A percentile compares a stretch with the other conserved stretches of the same genome.
Evolutionary conservation across 2,329 filamentous ascomycete genomes (phyloP).

Genomic region (Dactylellina parvicollis): DNA sequence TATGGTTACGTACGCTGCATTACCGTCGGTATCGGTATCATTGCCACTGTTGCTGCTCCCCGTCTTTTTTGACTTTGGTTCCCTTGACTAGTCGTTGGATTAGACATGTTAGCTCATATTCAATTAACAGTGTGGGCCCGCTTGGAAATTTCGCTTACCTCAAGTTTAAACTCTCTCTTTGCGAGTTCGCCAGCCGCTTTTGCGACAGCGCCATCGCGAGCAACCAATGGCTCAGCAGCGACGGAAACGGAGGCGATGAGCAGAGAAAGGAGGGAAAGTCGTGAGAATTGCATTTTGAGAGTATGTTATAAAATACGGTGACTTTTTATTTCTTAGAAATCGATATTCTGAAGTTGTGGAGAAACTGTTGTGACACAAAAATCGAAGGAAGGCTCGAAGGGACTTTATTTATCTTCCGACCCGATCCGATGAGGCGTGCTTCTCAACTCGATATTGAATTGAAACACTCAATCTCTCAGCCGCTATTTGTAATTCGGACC

Average conservation of each 20-base stretch:
- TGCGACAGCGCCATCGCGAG: slow-evolving; percentile 12
- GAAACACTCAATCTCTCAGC: not conserved
- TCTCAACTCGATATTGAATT: not conserved
- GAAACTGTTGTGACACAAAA: not conserved
- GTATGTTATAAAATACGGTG: slow-evolving; percentile 1
- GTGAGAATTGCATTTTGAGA: slow-evolving; percentile 38
- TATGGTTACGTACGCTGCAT: slow-evolving; percentile 24
- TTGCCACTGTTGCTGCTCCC: not conserved
- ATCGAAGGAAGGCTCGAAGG: not conserved
- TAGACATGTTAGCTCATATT: too few species aligned
- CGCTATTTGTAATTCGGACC: not conserved
- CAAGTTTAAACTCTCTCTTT: slow-evolving; percentile 19
- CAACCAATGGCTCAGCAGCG: not conserved
- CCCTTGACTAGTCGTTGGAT: slow-evolving; percentile 6
- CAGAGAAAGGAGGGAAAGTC: slow-evolving; percentile 11
- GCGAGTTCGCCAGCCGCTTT: slow-evolving; percentile 11
- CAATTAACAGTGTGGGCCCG: too few species aligned
- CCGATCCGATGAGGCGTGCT: not conserved
- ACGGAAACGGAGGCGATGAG: slow-evolving; percentile 23
- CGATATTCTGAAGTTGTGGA: not conserved
- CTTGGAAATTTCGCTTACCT: slow-evolving; percentile 12
- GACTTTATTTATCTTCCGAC: not conserved
- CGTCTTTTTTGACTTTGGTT: slow-evolving; percentile 8
- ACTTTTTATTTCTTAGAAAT: not conserved
- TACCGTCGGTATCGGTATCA: slow-evolving; percentile 2